Evolutionary conservation across 2,329 filamentous ascomycete species (phyloP).

Genomic region (Metarhizium guizhouense): DNA sequence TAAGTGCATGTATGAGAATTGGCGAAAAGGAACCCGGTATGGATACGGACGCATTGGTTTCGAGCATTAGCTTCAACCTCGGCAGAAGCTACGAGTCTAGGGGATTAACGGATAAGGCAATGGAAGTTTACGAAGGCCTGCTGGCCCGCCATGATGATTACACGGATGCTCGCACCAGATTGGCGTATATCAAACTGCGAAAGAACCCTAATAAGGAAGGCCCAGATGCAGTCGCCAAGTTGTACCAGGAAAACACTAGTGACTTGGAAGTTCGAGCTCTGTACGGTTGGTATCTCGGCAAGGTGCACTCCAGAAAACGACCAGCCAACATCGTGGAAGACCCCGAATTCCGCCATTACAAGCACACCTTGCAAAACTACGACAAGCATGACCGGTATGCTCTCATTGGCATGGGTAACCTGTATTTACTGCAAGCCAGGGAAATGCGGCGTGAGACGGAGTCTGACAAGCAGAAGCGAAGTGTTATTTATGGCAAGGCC

Average conservation of each 20-base stretch:
- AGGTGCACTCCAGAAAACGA: conserved; percentile 69
- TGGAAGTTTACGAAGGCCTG: conserved; percentile 80
- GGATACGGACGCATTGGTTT: conserved; percentile 86
- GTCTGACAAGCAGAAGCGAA: conserved; percentile 81
- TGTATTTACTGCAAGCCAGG: conserved; percentile 76
- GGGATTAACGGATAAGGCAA: conserved; percentile 70
- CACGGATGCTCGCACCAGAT: conserved; percentile 77
- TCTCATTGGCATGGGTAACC: conserved; percentile 91
- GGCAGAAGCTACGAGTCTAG: conserved; percentile 87
- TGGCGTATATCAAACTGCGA: conserved; percentile 83
- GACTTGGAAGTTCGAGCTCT: conserved; percentile 89
- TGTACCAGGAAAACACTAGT: conserved; percentile 74
- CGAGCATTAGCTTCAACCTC: conserved; percentile 94
- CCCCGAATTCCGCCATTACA: conserved; percentile 87
- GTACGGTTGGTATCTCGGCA: conserved; percentile 93
- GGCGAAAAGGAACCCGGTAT: conserved; percentile 64
- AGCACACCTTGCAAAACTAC: conserved; percentile 85
- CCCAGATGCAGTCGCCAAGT: conserved; percentile 72
- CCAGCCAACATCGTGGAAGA: conserved; percentile 78
- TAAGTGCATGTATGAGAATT: conserved; percentile 78
- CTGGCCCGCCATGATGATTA: conserved; percentile 83
- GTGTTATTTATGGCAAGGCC: conserved; percentile 77
- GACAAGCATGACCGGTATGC: conserved; percentile 99
- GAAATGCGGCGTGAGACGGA: conserved; percentile 93
- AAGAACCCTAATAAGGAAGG: conserved; percentile 78